Conservation (phyloP, 1,284 basidiomycete species). For the Marasmius tenuissimus region DNA sequence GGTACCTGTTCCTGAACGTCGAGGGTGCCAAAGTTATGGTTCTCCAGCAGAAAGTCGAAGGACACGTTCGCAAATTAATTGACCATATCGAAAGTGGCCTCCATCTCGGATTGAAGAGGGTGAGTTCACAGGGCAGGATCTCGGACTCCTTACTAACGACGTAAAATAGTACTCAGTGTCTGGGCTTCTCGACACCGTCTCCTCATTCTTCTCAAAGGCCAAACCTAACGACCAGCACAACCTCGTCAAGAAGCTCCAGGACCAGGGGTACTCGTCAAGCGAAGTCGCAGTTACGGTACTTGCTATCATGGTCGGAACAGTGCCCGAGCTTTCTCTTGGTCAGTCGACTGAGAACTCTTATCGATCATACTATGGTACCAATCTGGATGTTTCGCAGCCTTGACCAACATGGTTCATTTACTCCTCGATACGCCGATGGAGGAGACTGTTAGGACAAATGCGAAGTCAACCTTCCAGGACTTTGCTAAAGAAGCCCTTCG, state of each 20-base stretch:
- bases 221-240: conserved; percentile 49
- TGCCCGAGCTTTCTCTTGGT: conserved; percentile 66
- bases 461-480: conserved; percentile 42
- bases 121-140: conserved; percentile 4
- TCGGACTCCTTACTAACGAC: not conserved
- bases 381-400: conserved; percentile 21
- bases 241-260: conserved; percentile 55
- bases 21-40: conserved; percentile 58
- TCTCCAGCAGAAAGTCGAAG: conserved; percentile 48
- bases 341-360: conserved; percentile 17
- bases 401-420: conserved; percentile 52
- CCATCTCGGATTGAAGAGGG: conserved; percentile 22
- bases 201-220: conserved; percentile 42
- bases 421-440: conserved; percentile 52
- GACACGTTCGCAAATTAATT: conserved; percentile 52
- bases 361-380: not conserved
- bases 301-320: conserved; percentile 69
- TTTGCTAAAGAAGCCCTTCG: conserved; percentile 69
- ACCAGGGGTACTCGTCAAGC: conserved; percentile 53
- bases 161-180: conserved; percentile 4
- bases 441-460: conserved; percentile 37
- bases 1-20: conserved; percentile 73
- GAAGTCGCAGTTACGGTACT: conserved; percentile 67
- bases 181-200: conserved; percentile 37
- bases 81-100: conserved; percentile 53